phyloP scores from a whole-genome alignment of 345 rosid species.

The Eucalyptus erythrocorys region DNA sequence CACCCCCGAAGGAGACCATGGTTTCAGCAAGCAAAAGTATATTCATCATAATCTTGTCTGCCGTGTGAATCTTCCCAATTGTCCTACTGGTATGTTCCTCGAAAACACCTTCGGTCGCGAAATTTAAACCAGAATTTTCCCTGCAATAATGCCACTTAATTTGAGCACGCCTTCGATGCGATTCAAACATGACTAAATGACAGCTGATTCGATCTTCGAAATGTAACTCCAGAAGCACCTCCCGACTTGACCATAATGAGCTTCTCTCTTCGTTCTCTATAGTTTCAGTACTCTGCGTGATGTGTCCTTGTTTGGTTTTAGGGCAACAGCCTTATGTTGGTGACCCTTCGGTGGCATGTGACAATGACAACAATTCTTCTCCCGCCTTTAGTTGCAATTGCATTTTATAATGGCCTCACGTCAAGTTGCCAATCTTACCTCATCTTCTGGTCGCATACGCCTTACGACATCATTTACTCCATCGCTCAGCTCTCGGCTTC shows the following conservation, averaged over 20 bases:
- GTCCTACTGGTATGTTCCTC: background rate
- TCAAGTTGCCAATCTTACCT: background rate
- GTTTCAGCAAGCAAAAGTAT: background rate
- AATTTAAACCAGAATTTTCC: background rate
- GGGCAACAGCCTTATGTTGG: background rate
- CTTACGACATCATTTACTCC: background rate
- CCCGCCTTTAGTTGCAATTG: background rate
- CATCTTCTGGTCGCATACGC: background rate
- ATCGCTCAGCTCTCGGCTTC: background rate
- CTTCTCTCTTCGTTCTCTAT: background rate
- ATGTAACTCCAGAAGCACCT: background rate
- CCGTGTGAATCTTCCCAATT: background rate
- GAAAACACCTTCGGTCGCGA: background rate
- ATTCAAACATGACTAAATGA: background rate
- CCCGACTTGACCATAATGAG: background rate
- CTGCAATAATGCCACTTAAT: background rate
- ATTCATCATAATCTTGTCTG: background rate
- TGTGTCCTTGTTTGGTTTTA: background rate
- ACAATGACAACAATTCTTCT: background rate
- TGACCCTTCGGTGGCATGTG: background rate
- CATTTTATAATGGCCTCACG: background rate
- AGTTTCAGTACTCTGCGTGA: background rate
- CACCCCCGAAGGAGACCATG: background rate
- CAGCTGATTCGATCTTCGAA: fast-evolving
- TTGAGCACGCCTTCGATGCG: background rate